Evolutionary conservation across 2,329 filamentous ascomycete species (phyloP).

Genomic region (Neoascochyta sp.): DNA sequence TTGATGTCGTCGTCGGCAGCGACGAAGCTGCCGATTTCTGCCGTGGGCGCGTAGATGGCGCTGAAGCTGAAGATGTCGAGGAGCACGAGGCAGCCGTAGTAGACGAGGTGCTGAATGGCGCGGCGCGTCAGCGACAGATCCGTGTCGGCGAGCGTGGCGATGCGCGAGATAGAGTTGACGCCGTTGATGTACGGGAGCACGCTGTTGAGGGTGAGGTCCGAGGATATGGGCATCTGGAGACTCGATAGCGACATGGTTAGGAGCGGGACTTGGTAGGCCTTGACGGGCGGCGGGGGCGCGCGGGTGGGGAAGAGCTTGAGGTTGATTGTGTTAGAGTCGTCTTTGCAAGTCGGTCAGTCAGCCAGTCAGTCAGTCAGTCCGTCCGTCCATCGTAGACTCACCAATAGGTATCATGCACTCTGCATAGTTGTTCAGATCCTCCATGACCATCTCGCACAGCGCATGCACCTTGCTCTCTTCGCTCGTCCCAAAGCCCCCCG

Average conservation of each 20-base stretch:
- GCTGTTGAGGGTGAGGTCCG: constrained; percentile 70
- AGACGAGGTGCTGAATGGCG: constrained; percentile 82
- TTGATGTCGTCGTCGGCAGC: constrained; percentile 69
- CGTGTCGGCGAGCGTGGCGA: constrained; percentile 79
- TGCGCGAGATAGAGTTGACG: constrained; percentile 81
- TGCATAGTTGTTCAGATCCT: constrained; percentile 94
- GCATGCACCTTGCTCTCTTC: constrained; percentile 55
- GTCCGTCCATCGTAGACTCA: constrained; percentile 43
- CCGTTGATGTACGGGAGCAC: constrained; percentile 87
- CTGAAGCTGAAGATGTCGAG: constrained; percentile 94
- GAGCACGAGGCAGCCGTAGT: constrained; percentile 86
- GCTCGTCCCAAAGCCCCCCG: constrained; percentile 22
- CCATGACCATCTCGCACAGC: constrained; percentile 80
- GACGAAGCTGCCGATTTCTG: constrained; percentile 75
- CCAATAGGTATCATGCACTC: constrained; percentile 98
- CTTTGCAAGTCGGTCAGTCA: constrained; percentile 43
- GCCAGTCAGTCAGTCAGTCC: background rate
- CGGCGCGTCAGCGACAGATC: constrained; percentile 82
- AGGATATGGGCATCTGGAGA: constrained; percentile 52
- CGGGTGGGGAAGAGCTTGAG: constrained; percentile 92
- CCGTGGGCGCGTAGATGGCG: constrained; percentile 81
- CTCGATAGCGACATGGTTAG: constrained; percentile 51
- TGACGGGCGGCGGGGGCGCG: constrained; percentile 69
- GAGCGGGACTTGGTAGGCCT: constrained; percentile 87
- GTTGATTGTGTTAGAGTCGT: constrained; percentile 91